Base-by-base conservation (phyloP, 768 basidiomycete species). In the Lenzites betulinus region DNA sequence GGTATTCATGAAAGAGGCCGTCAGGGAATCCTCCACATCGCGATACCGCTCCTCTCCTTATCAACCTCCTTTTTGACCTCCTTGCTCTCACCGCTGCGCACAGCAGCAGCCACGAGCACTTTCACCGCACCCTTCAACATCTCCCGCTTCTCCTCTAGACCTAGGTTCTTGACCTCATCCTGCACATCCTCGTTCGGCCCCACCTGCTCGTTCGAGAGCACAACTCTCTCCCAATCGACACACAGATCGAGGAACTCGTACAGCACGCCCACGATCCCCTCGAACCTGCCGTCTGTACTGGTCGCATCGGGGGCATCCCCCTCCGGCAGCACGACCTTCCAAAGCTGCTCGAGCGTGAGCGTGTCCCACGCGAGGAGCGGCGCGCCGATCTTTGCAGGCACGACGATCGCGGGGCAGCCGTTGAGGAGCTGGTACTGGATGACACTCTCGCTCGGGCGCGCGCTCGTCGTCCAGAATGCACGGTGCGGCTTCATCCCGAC, bases 341-440 rank as follows among this genome's bases (percentile, higher is more conserved):
- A 87, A 15, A 88, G 67, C 54, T 83, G 72, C 63, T 82, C 81
- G 26, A 87, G 74, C 28, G 85, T 87, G 58, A 86, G 71, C 22
- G 77, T 74, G 67, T 87, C 85, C 86, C 86, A 89, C 9, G 84
- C 83, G 25, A 86, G 65, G 38, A 88, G 77, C n/a, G 86, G 86
- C 39, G 82, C 81, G 28, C 86, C 86, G 9, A 78, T 63, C 69
- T 82, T 84, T 43, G 79, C 85, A 7, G 86, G 86, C 1, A 87
- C 72, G 8, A 87, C 82, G 38, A 88, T 70, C 6, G 83, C 78
- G 0, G 85, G 83, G 67, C 83, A 84, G 7, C 85, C 85, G 69
- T 85, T 85, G 42, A 86, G 76, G 22, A 88, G 74, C 57, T 82
- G 73, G 67, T 88, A 88, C 57, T 83, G 79, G 18, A 88, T 79